Evolutionary conservation across 805 yeast genomes (phyloP).

Genomic region (Starmerella bombi): DNA sequence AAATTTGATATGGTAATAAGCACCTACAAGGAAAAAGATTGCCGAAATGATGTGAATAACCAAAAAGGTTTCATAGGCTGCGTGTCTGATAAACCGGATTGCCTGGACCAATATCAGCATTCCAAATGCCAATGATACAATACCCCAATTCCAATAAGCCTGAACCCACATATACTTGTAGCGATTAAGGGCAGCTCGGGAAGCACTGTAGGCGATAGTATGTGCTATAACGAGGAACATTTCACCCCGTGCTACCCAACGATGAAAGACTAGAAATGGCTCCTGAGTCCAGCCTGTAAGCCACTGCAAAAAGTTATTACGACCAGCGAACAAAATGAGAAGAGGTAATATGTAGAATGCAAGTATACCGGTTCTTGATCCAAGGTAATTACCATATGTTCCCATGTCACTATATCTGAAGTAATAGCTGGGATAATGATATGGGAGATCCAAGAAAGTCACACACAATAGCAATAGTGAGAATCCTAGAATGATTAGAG

Average conservation of each 20-base stretch:
- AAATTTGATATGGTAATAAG: slow-evolving; percentile 40
- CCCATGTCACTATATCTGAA: background rate
- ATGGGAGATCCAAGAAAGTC: slow-evolving; percentile 16
- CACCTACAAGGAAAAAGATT: slow-evolving; percentile 33
- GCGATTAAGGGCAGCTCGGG: slow-evolving; percentile 10
- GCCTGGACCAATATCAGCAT: slow-evolving; percentile 35
- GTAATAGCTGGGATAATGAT: slow-evolving; percentile 6
- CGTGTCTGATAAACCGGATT: slow-evolving; percentile 36
- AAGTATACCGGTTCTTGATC: slow-evolving; percentile 15
- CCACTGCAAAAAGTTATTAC: slow-evolving; percentile 53
- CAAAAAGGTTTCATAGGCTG: slow-evolving; percentile 45
- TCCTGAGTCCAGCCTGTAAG: slow-evolving; percentile 49
- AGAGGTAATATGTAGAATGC: slow-evolving; percentile 21
- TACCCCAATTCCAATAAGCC: slow-evolving; percentile 19
- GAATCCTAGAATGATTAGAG: slow-evolving; percentile 28
- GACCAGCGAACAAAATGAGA: slow-evolving; percentile 39
- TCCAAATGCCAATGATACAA: slow-evolving; percentile 28
- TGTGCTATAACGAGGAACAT: slow-evolving; percentile 22
- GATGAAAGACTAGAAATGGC: slow-evolving; percentile 47
- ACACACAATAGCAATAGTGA: slow-evolving; percentile 26
- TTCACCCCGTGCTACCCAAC: slow-evolving; percentile 24
- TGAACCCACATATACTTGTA: slow-evolving; percentile 12
- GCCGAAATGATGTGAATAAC: slow-evolving; percentile 43
- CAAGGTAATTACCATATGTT: slow-evolving; percentile 7
- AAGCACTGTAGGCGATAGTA: slow-evolving; percentile 17